These are phyloP conservation scores for Ganoderma boninense DNA, from an alignment of 1,284 basidiomycete species.

Conservation along the genomic window DNA sequence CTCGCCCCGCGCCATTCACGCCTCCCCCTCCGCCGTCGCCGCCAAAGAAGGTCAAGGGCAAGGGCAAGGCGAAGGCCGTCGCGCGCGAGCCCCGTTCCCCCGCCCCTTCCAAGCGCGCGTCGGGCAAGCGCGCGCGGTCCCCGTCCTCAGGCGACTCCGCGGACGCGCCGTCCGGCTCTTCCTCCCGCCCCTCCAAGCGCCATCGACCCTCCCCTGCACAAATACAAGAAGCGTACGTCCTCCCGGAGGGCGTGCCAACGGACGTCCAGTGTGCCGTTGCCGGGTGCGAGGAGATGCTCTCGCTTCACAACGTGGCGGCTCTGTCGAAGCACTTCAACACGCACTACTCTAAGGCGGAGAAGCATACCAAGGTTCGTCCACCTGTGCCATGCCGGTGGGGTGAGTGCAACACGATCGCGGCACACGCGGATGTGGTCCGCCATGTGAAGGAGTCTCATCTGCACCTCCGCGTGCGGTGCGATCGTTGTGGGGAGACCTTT, in stretches of 20 bases:
- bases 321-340: neutral
- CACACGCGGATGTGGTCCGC: neutral
- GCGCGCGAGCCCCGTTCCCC: too few relatives aligned
- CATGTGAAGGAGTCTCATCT: neutral
- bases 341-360: neutral
- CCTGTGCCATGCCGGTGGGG: neutral
- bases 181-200: too few relatives aligned
- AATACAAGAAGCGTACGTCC: neutral
- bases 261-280: neutral
- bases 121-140: neutral
- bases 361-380: neutral
- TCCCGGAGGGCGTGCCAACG: too few relatives aligned
- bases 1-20: too few relatives aligned
- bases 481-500: neutral
- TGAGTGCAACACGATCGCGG: neutral
- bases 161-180: too few relatives aligned
- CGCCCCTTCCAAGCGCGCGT: neutral
- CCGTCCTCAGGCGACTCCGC: too few relatives aligned
- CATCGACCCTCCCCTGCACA: neutral
- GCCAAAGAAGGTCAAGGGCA: too few relatives aligned
- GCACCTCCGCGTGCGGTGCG: neutral
- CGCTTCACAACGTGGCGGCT: neutral
- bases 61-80: too few relatives aligned
- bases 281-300: neutral
- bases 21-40: too few relatives aligned